A percentile compares a stretch with the other conserved stretches of the same genome.
Conservation (phyloP, 345 rosid species). For the Euphorbia tirucalli region DNA sequence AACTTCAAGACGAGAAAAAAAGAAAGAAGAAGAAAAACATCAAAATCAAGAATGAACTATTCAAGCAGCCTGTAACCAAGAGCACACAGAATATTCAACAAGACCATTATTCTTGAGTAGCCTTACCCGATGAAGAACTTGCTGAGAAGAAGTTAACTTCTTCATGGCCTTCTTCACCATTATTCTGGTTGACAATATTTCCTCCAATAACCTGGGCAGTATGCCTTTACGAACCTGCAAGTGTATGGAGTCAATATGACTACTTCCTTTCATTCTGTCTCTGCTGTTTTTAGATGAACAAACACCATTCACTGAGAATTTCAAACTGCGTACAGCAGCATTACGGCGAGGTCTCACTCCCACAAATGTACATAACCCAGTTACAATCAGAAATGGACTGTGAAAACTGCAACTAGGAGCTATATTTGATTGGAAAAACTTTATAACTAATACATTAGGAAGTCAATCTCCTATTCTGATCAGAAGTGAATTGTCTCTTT, state of each 20-base stretch:
- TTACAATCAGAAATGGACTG: background rate
- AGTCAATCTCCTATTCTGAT: background rate
- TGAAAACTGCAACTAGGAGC: background rate
- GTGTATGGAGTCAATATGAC: background rate
- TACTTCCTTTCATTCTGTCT: background rate
- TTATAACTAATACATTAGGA: background rate
- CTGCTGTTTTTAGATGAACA: background rate
- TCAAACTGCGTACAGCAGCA: background rate
- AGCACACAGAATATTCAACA: constrained; percentile 4
- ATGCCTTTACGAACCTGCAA: constrained; percentile 72
- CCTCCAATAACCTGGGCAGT: constrained; percentile 83
- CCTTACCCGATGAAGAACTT: constrained; percentile 82
- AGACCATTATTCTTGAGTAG: background rate
- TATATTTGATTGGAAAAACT: no score
- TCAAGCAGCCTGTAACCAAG: background rate
- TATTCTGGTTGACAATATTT: constrained; percentile 90
- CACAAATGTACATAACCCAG: background rate
- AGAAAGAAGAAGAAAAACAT: background rate
- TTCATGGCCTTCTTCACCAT: constrained; percentile 93
- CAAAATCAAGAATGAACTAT: background rate
- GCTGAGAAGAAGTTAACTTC: constrained; percentile 71
- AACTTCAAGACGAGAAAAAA: background rate
- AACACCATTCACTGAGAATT: background rate
- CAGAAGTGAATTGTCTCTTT: constrained; percentile 3
- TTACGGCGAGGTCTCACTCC: background rate